These are phyloP conservation scores for Talaromyces sp. DNA, from an alignment of 2,329 filamentous ascomycete genomes.

Conservation along the genomic window DNA sequence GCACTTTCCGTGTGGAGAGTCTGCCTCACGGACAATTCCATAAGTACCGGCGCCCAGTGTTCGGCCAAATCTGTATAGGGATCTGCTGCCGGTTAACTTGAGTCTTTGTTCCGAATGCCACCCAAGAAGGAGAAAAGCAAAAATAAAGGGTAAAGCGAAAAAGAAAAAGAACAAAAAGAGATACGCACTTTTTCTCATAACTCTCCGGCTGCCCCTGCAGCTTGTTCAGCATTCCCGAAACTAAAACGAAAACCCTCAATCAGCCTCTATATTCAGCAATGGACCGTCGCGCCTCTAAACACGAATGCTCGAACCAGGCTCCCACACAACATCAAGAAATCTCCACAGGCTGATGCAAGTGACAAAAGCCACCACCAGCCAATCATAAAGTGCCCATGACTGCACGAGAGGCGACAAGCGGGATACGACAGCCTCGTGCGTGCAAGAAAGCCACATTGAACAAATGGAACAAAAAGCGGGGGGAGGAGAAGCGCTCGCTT, in stretches of 20 bases:
- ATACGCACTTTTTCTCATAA: constrained; percentile 89
- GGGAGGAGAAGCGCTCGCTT: background rate
- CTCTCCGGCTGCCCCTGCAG: constrained; percentile 94
- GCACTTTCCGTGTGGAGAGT: constrained; percentile 76
- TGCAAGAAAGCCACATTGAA: background rate
- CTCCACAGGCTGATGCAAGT: constrained; percentile 4
- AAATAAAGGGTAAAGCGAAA: constrained; percentile 1
- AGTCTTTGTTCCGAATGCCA: background rate
- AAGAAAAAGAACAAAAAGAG: background rate
- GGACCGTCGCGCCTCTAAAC: background rate
- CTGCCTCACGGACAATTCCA: constrained; percentile 94
- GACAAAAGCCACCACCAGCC: constrained; percentile 6
- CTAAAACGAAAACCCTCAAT: constrained; percentile 42
- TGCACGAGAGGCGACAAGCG: background rate
- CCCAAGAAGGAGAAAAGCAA: background rate
- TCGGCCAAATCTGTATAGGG: constrained; percentile 85
- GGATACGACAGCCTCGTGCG: background rate
- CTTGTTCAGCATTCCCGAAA: constrained; percentile 88
- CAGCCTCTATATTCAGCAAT: background rate
- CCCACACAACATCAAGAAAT: constrained; percentile 4
- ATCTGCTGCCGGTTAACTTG: constrained; percentile 43
- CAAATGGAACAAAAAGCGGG: background rate
- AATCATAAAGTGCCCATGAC: background rate
- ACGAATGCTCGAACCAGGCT: constrained; percentile 9
- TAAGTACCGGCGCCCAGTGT: constrained; percentile 96